These are phyloP conservation scores for Stipa capillata DNA, from an alignment of 176 grass and related monocot genomes.

Conservation along the genomic window DNA sequence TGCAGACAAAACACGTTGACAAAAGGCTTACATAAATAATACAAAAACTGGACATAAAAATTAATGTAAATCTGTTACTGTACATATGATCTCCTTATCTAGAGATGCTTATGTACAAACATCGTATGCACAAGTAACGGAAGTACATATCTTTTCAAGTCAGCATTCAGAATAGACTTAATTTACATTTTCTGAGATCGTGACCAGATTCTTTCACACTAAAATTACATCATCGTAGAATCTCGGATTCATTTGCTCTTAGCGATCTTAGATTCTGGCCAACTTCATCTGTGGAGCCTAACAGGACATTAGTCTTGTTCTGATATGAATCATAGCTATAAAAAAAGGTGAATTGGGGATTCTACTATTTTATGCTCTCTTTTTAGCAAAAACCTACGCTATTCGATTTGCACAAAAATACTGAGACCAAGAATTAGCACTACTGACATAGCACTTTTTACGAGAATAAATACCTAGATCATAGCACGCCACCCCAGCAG, in stretches of 20 bases:
- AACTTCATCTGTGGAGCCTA: not conserved
- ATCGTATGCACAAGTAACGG: not conserved
- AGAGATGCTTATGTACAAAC: not conserved
- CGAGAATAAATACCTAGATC: not conserved
- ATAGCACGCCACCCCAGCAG: not conserved
- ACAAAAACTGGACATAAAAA: too few relatives aligned
- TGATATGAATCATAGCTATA: not conserved
- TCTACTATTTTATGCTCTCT: too few relatives aligned
- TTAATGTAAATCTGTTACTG: too few relatives aligned
- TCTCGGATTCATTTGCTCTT: too few relatives aligned
- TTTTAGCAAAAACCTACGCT: not conserved
- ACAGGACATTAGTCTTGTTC: not conserved
- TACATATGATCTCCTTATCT: too few relatives aligned
- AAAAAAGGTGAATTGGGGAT: not conserved
- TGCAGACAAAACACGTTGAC: conserved; percentile 20
- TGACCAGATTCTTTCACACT: not conserved
- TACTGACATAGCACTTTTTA: not conserved
- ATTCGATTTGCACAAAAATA: not conserved
- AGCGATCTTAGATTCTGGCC: not conserved
- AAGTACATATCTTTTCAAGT: not conserved
- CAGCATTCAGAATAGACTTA: not conserved
- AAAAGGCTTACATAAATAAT: too few relatives aligned
- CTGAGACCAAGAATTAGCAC: not conserved
- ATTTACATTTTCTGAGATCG: not conserved
- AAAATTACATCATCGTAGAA: not conserved